Evolutionary conservation across 2,329 filamentous ascomycete genomes (phyloP), one percentile per base, ranked within the genome.

Genomic region (Chrysoporthe cubensis): DNA sequence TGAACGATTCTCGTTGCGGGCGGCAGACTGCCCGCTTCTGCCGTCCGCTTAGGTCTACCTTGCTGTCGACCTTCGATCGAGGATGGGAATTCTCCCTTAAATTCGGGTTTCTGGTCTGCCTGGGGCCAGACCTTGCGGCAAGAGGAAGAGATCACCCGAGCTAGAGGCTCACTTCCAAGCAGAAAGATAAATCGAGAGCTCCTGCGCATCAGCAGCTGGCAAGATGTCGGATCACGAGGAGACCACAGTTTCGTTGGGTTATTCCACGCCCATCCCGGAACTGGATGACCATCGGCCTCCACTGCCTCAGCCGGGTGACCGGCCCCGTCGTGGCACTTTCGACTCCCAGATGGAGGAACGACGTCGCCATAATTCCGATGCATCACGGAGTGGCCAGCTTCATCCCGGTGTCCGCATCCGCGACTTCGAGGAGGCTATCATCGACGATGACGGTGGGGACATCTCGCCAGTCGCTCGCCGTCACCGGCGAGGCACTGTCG

Each of bases 231-330:
- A 90, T 76, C 85, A 86, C 76, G 88, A 89, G 69, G 90, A 90
- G 74, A 81, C 78, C 71, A 65, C 50, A 14, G 82, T 76, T 62
- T 79, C 86, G 66, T 86, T 87, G 74, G 87, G 89, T 74, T 93
- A 90, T 79, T 88, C 88, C 78, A 90, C 90, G 66, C 91, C 91
- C 16, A 88, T 94, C 70, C 90, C 90, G 70, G 90, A 94, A 76
- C 86, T 97, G 60, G 93, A 97, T 77, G 94, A 97, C 77, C 94
- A 97, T 81, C 91, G 93, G 68, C 83, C 89, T 75, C 90, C 91
- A 75, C 79, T 84, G 4, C 43, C 44, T 42, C 65, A 70, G 42
- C 16, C 34, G 57, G 79, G 82, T 43, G 87, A 89, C 46, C 84
- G 87, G 21, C 81, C 85, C 67, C 88, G 91, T 65, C 86, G 91